Percentiles rank a stretch among this genome's conserved stretches.
Evolutionary conservation across 805 yeast species (phyloP).

Genomic region (Sugiyamaella boreocaroliniensis): DNA sequence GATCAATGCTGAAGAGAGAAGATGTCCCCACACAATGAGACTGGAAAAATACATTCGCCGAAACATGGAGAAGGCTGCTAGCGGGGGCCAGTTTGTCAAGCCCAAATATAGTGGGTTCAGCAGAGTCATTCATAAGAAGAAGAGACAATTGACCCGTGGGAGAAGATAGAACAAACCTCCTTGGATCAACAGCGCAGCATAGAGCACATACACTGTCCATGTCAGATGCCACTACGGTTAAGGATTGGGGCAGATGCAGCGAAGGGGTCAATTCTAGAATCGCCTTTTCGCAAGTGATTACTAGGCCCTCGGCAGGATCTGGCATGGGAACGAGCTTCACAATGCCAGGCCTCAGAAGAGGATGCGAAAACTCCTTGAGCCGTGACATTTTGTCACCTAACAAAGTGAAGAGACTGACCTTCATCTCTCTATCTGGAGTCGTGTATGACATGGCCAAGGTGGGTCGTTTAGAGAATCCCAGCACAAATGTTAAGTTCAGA

Average conservation of each 20-base stretch:
- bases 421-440: not conserved
- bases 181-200: slow-evolving; percentile 6
- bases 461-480: not conserved
- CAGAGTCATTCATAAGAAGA: not conserved
- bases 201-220: not conserved
- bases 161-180: slow-evolving; percentile 6
- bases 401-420: not conserved
- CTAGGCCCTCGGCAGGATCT: not conserved
- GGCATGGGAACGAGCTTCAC: not conserved
- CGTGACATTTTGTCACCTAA: not conserved
- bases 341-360: not conserved
- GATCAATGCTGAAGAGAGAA: slow-evolving; percentile 7
- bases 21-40: slow-evolving; percentile 6
- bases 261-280: not conserved
- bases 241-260: not conserved
- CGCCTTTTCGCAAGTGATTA: not conserved
- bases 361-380: not conserved
- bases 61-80: slow-evolving; percentile 8
- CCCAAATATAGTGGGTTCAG: not conserved
- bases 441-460: not conserved
- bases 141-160: slow-evolving; percentile 9
- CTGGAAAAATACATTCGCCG: slow-evolving; percentile 11
- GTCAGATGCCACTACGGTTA: not conserved
- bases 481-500: not conserved
- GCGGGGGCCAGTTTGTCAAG: slow-evolving; percentile 8